These are phyloP conservation scores for Fusarium euwallaceae DNA, from an alignment of 2,329 filamentous ascomycete species.

Conservation along the genomic window DNA sequence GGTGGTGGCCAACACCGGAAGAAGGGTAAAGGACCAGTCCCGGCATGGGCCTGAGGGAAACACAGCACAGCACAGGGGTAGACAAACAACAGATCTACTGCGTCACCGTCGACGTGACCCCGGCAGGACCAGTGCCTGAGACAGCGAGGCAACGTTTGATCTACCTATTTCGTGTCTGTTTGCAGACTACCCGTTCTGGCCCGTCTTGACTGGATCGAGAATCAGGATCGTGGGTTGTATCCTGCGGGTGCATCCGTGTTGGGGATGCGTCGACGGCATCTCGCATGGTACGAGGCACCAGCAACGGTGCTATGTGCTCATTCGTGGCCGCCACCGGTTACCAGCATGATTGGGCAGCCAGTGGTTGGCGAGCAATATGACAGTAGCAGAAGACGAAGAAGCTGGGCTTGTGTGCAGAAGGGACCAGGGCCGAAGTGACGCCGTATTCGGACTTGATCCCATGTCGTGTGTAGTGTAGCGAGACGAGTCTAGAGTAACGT, in stretches of 20 bases:
- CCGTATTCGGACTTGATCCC: constrained; percentile 37
- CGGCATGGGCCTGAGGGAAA: constrained; percentile 30
- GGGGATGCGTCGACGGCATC: constrained; percentile 39
- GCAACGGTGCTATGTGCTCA: constrained; percentile 23
- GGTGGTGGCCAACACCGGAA: constrained; percentile 31
- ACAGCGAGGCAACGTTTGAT: neutral
- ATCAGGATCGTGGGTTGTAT: constrained; percentile 17
- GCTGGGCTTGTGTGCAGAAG: constrained; percentile 5
- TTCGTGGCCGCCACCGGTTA: constrained; percentile 22
- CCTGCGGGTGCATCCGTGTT: constrained; percentile 36
- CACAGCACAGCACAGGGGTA: neutral
- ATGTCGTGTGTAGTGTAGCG: constrained; percentile 29
- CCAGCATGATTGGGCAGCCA: constrained; percentile 26
- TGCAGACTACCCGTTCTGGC: neutral
- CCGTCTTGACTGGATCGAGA: constrained; percentile 28
- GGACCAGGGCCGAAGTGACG: constrained; percentile 38
- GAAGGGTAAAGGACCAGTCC: constrained; percentile 37
- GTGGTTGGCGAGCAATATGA: constrained; percentile 21
- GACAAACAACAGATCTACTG: constrained; percentile 1
- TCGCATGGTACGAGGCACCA: constrained; percentile 38
- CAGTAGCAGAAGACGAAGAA: neutral
- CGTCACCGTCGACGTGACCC: neutral
- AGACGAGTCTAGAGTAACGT: constrained; percentile 18
- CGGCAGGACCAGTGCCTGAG: neutral
- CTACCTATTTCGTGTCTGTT: neutral